Conservation (phyloP, 768 basidiomycete genomes). For the Tylopilus rubrobrunneus region DNA sequence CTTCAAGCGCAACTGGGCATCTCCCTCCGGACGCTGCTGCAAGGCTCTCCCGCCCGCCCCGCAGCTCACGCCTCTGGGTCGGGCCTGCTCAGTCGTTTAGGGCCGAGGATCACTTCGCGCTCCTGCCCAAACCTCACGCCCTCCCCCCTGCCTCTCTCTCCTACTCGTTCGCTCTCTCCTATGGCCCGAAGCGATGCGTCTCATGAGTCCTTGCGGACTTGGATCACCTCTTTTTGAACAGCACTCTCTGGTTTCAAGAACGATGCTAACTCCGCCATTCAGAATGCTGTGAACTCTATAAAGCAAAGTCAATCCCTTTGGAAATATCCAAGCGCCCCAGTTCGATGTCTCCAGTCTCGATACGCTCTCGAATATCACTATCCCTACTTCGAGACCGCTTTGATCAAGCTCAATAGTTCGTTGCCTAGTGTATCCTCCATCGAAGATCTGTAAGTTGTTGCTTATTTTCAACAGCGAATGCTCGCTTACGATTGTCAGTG, state of each 20-base stretch:
- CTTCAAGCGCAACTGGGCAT: too few species aligned
- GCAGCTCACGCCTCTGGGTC: too few species aligned
- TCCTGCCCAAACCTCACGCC: too few species aligned
- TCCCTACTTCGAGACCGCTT: constrained; percentile 72
- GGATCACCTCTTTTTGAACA: constrained; percentile 67
- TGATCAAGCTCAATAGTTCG: constrained; percentile 75
- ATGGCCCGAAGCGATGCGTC: too few species aligned
- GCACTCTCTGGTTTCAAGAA: constrained; percentile 70
- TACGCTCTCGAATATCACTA: constrained; percentile 69
- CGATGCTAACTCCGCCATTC: constrained; percentile 71
- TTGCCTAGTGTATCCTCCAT: constrained; percentile 77
- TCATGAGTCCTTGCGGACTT: too few species aligned
- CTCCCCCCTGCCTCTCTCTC: too few species aligned
- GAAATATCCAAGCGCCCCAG: constrained; percentile 63
- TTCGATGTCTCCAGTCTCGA: constrained; percentile 74
- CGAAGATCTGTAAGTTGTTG: constrained; percentile 54
- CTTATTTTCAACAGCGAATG: neutral
- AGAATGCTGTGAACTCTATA: constrained; percentile 57
- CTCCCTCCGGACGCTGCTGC: too few species aligned
- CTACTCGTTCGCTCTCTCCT: too few species aligned
- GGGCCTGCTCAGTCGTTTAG: too few species aligned
- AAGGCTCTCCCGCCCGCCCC: too few species aligned
- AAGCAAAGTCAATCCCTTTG: constrained; percentile 77
- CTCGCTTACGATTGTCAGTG: constrained; percentile 35
- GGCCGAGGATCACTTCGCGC: too few species aligned